Evolutionary conservation across 1,284 basidiomycete genomes (phyloP).

Genomic region (Schizophyllum amplum): DNA sequence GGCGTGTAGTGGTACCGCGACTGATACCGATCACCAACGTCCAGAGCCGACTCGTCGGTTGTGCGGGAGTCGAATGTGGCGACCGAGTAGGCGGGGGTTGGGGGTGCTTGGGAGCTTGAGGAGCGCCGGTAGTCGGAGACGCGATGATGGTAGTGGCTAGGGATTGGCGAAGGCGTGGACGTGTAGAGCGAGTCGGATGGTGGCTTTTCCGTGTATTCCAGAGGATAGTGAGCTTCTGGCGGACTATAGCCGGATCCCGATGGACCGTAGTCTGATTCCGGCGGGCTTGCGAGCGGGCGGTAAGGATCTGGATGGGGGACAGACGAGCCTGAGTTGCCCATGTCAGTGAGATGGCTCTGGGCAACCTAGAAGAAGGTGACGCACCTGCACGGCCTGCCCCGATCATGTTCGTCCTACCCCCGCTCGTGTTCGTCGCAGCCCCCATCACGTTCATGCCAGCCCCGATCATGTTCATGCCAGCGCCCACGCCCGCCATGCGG

Average conservation of each 20-base stretch:
- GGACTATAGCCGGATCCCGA: background rate
- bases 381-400: background rate
- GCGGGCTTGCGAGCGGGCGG: too few relatives aligned
- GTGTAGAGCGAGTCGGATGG: background rate
- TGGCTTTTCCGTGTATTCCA: background rate
- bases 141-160: background rate
- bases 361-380: background rate
- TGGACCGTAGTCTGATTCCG: too few relatives aligned
- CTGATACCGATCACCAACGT: background rate
- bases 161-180: background rate
- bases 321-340: background rate
- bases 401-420: background rate
- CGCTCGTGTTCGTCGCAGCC: background rate
- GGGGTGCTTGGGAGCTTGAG: background rate
- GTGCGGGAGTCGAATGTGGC: background rate
- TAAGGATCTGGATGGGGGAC: background rate
- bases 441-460: too few relatives aligned
- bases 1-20: background rate
- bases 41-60: background rate
- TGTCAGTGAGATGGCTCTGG: background rate
- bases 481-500: too few relatives aligned
- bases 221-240: background rate
- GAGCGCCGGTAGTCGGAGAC: too few relatives aligned
- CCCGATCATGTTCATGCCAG: too few relatives aligned
- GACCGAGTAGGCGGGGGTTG: background rate